Evolutionary conservation across 2,329 filamentous ascomycete species (phyloP), one percentile per base, ranked within the genome.

Genomic region (Lasiodiplodia hormozganensis): DNA sequence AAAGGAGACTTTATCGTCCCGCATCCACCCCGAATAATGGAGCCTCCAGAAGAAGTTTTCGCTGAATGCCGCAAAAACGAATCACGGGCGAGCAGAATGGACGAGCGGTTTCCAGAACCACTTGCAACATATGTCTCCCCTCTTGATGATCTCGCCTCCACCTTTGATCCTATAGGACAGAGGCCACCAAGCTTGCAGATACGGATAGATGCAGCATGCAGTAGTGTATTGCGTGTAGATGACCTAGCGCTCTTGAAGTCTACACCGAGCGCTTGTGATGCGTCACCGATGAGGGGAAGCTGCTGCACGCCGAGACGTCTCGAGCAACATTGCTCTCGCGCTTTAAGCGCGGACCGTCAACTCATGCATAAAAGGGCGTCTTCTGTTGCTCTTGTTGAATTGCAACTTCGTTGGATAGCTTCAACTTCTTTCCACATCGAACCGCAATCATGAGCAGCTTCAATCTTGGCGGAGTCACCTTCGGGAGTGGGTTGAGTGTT

Each of bases 201-300:
- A 47, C 28, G 36, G 51, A 5, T 21, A 18, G 12, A 6, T 18
- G 21, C 49, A 54, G 57, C 2, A 49, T 62, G 57, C 60, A 21
- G 43, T 43, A 14, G 60, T n/a, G 36, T 34, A n/a, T 18, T 10
- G 38, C 10, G 31, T 34, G 18, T 25, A 5, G 14, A 14, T 4
- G 16, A 7, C n/a, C 25, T 40, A 5, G 4, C 28, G 28, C 28
- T 28, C 62, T 11, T 40, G 53, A 28, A 3, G 28, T 4, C 53
- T 40, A 16, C 10, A 11, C 5, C 8, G 38, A 16, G 38, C n/a
- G 21, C 36, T n/a, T 5, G n/a, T 8, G 38, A 38, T 65, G 62
- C 62, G 25, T 11, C 47, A 54, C 47, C 31, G 36, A 23, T 28
- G 62, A 54, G 62, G 62, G 49, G 62, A 65, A 65, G 51, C 23